These are phyloP conservation scores for Neonectria sp. DNA, from an alignment of 2,329 filamentous ascomycete species.

Conservation along the genomic window DNA sequence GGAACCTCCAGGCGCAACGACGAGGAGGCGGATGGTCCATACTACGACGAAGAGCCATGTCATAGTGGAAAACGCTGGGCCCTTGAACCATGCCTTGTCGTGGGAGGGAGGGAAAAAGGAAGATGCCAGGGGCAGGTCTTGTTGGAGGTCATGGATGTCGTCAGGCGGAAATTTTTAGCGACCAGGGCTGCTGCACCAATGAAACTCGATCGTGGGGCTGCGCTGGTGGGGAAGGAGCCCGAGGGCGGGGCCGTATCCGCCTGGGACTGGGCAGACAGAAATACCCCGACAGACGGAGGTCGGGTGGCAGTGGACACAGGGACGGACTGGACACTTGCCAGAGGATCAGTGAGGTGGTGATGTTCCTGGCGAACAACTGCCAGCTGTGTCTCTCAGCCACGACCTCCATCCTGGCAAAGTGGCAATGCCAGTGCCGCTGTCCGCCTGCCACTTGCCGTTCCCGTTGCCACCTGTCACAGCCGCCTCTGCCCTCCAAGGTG, in stretches of 20 bases:
- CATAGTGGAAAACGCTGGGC: conserved; percentile 29
- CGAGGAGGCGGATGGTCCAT: conserved; percentile 35
- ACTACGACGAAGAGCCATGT: conserved; percentile 37
- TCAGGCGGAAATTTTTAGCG: conserved; percentile 44
- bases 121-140: conserved; percentile 28
- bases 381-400: conserved; percentile 12
- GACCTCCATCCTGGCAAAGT: not conserved
- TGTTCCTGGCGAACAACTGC: not conserved
- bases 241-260: conserved; percentile 26
- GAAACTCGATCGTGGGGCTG: conserved; percentile 33
- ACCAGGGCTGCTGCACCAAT: conserved; percentile 38
- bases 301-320: not conserved
- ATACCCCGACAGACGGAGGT: conserved; percentile 19
- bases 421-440: conserved; percentile 9
- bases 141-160: conserved; percentile 35
- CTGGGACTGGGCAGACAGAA: conserved; percentile 28
- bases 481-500: no score
- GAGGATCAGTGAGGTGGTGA: not conserved
- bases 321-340: no score
- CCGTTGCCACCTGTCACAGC: conserved; percentile 14
- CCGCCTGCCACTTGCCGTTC: conserved; percentile 15
- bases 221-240: conserved; percentile 34
- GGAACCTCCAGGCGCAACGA: conserved; percentile 26
- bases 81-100: conserved; percentile 42
- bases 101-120: conserved; percentile 19